Evolutionary conservation across 2,329 filamentous ascomycete species (phyloP).

Genomic region (Keithomyces neogunnii): DNA sequence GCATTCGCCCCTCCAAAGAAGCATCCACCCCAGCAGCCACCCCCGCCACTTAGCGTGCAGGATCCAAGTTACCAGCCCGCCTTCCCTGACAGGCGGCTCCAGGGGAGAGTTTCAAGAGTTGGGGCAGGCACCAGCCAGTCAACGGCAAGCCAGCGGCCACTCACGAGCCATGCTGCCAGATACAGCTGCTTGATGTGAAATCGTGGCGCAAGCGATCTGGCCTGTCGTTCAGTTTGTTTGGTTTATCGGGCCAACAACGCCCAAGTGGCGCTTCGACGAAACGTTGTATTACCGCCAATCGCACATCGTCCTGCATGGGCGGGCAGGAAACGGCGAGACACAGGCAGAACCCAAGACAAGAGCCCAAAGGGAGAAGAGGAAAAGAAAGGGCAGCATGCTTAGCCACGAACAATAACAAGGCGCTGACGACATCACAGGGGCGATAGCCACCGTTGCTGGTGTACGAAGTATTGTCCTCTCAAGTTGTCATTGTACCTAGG

Average conservation of each 20-base stretch:
- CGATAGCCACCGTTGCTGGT: too few relatives aligned
- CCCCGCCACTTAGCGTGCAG: constrained; percentile 2
- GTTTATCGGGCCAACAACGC: not conserved
- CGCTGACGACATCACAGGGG: too few relatives aligned
- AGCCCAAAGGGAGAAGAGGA: too few relatives aligned
- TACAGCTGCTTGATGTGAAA: not conserved
- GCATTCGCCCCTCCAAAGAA: not conserved
- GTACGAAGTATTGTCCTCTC: too few relatives aligned
- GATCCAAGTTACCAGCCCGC: not conserved
- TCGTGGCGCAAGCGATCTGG: not conserved
- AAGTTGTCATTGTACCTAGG: too few relatives aligned
- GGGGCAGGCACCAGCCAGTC: not conserved
- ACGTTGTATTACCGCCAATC: not conserved
- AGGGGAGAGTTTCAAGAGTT: constrained; percentile 5
- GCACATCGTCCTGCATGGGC: not conserved
- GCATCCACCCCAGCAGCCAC: not conserved
- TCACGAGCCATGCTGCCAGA: not conserved
- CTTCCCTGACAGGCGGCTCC: not conserved
- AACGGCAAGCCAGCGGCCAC: not conserved
- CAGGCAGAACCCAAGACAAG: not conserved
- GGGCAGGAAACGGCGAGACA: not conserved
- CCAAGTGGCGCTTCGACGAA: not conserved
- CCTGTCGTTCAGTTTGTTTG: not conserved
- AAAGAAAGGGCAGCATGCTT: too few relatives aligned
- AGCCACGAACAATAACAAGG: too few relatives aligned